Evolutionary conservation across 1,284 basidiomycete species (phyloP).

Genomic region (Anthracocystis setariae): DNA sequence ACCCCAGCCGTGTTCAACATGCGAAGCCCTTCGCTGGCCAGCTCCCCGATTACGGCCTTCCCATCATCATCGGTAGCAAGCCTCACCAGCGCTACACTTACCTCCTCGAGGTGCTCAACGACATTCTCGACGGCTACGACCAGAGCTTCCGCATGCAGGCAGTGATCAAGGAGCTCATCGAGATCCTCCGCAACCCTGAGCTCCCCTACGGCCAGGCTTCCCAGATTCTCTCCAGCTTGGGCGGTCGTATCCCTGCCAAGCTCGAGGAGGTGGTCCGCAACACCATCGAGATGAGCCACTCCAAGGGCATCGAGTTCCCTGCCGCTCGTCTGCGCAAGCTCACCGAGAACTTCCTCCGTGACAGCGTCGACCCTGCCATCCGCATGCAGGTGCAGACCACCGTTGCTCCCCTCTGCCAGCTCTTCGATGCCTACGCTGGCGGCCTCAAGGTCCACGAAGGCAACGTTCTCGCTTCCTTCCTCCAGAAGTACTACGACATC

Average conservation of each 20-base stretch:
- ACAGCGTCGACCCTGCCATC: constrained; percentile 73
- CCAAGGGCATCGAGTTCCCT: constrained; percentile 86
- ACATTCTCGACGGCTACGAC: constrained; percentile 74
- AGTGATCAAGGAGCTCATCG: constrained; percentile 83
- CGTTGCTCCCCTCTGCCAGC: constrained; percentile 78
- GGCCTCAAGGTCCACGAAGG: constrained; percentile 90
- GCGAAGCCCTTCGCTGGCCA: constrained; percentile 97
- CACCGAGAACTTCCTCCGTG: constrained; percentile 84
- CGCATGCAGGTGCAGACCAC: constrained; percentile 70
- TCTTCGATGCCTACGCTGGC: constrained; percentile 82
- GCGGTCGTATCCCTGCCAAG: constrained; percentile 85
- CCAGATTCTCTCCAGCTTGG: constrained; percentile 86
- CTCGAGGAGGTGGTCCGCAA: constrained; percentile 83
- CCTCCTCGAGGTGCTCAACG: constrained; percentile 82
- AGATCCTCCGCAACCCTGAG: constrained; percentile 81
- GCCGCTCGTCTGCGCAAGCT: constrained; percentile 79
- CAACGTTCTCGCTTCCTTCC: constrained; percentile 77
- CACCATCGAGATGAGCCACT: constrained; percentile 79
- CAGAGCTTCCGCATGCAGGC: constrained; percentile 72
- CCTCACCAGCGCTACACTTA: constrained; percentile 86
- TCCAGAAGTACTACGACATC: constrained; percentile 81
- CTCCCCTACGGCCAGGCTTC: constrained; percentile 88
- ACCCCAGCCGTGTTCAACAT: constrained; percentile 95
- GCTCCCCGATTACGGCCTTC: constrained; percentile 74
- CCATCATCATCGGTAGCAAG: constrained; percentile 87